Evolutionary conservation across 2,329 filamentous ascomycete genomes (phyloP).

Genomic region (Rutstroemia sp.): DNA sequence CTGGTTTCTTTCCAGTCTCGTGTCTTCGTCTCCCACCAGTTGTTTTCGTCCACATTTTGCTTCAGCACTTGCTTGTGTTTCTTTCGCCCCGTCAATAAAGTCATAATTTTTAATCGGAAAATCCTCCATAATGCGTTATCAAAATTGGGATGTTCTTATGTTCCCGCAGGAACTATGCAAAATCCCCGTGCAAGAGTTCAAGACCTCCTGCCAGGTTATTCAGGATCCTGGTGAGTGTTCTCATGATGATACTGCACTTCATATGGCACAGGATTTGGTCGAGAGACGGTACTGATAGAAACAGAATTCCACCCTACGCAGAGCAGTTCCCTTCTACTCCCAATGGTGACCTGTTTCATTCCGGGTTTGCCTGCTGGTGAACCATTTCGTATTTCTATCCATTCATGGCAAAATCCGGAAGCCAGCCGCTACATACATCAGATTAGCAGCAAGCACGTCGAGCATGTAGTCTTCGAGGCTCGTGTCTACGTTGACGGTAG

Average conservation of each 20-base stretch:
- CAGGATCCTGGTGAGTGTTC: slow-evolving; percentile 37
- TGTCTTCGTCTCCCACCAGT: background rate
- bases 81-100: background rate
- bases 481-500: slow-evolving; percentile 63
- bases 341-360: slow-evolving; percentile 64
- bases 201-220: slow-evolving; percentile 65
- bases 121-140: slow-evolving; percentile 60
- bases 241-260: background rate
- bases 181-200: slow-evolving; percentile 74
- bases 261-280: background rate
- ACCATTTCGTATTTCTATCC: slow-evolving; percentile 66
- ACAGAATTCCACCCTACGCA: background rate
- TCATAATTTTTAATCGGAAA: slow-evolving; percentile 2
- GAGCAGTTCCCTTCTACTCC: slow-evolving; percentile 33
- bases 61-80: slow-evolving; percentile 7
- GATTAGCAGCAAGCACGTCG: slow-evolving; percentile 45
- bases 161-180: slow-evolving; percentile 59
- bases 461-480: slow-evolving; percentile 55
- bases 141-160: slow-evolving; percentile 79
- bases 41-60: slow-evolving; percentile 6
- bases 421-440: slow-evolving; percentile 49
- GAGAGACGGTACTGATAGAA: background rate
- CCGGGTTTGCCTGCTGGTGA: slow-evolving; percentile 51
- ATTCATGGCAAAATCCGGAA: slow-evolving; percentile 60
- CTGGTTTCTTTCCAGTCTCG: background rate